Conservation (phyloP, 192 early-diverging fungal genomes). For the Thamnidium elegans region DNA sequence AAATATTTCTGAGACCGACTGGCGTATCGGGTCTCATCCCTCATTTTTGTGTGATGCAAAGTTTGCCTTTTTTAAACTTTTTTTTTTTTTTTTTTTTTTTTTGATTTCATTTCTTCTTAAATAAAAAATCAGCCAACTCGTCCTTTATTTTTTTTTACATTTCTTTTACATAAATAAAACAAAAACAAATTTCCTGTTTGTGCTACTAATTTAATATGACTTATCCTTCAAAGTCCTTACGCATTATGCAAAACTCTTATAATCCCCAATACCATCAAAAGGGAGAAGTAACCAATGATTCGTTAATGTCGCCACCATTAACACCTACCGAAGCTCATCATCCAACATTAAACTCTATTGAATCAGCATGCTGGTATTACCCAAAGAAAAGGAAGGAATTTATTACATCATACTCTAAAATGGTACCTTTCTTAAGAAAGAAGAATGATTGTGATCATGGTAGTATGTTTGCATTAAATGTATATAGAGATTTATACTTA, state of each 20-base stretch:
- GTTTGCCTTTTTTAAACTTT: neutral
- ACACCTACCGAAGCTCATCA: constrained; percentile 17
- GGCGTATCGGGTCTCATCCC: constrained; percentile 13
- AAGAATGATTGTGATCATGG: neutral
- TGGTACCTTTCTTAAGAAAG: constrained; percentile 4
- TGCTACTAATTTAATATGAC: constrained; percentile 5
- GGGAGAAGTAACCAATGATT: neutral
- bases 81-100: no score
- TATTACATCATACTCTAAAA: constrained; percentile 9
- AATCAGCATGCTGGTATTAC: neutral
- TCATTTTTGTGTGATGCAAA: constrained; percentile 2
- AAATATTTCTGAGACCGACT: constrained; percentile 16
- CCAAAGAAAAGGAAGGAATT: constrained; percentile 19
- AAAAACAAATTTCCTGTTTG: neutral
- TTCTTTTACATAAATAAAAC: neutral
- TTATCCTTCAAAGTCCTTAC: constrained; percentile 14
- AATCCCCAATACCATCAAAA: neutral
- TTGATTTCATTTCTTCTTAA: no score
- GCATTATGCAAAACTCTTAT: constrained; percentile 14
- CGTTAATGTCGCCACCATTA: constrained; percentile 20
- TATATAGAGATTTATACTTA: constrained; percentile 6
- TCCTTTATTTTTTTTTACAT: neutral
- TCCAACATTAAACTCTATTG: neutral
- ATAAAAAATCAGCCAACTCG: neutral
- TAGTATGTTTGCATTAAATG: constrained; percentile 13